phyloP scores from a whole-genome alignment of 2,329 filamentous ascomycete species.

The Pseudonectria foliicola region DNA sequence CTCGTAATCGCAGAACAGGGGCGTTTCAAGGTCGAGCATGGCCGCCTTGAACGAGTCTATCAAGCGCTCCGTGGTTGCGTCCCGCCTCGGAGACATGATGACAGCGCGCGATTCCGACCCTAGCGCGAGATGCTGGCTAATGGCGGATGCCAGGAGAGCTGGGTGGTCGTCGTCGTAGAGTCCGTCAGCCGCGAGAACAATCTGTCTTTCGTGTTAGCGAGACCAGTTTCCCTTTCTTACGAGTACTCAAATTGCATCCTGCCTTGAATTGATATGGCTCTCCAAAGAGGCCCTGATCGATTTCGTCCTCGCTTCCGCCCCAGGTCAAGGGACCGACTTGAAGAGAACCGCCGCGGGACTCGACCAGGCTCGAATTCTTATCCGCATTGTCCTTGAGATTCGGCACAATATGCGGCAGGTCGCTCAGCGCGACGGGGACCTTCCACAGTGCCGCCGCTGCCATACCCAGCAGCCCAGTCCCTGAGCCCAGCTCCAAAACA shows the following conservation, averaged over 20 bases:
- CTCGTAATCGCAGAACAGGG: conserved; percentile 49
- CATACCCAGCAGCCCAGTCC: conserved; percentile 85
- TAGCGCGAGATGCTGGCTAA: conserved; percentile 58
- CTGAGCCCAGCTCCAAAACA: conserved; percentile 76
- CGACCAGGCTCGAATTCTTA: conserved; percentile 53
- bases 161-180: conserved; percentile 85
- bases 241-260: conserved; percentile 1
- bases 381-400: conserved; percentile 72
- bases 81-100: conserved; percentile 73
- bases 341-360: conserved; percentile 47
- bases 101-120: conserved; percentile 57
- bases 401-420: conserved; percentile 73
- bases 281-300: conserved; percentile 39
- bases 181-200: conserved; percentile 79
- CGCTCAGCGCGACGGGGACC: conserved; percentile 65
- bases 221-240: not conserved
- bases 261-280: conserved; percentile 45
- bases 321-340: conserved; percentile 67
- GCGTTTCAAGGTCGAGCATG: conserved; percentile 46
- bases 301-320: conserved; percentile 45
- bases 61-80: conserved; percentile 57
- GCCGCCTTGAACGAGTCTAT: conserved; percentile 53
- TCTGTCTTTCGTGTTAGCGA: conserved; percentile 28
- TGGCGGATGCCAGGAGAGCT: conserved; percentile 60
- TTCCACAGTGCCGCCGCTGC: conserved; percentile 69